These are phyloP conservation scores for Fusarium sublunatum DNA, from an alignment of 2,329 filamentous ascomycete genomes.

Conservation along the genomic window DNA sequence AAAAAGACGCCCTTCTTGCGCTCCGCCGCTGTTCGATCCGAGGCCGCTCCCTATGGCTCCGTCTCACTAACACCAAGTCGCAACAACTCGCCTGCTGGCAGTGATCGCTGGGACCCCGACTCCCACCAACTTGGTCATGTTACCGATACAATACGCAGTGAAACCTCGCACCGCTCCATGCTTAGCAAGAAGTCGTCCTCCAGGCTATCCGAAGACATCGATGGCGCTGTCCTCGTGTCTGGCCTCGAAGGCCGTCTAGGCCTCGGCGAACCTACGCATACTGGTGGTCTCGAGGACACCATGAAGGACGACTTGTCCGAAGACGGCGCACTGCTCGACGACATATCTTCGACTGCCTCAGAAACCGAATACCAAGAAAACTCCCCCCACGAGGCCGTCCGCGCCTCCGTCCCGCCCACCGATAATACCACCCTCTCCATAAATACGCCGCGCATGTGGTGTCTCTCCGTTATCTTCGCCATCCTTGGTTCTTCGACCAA, in stretches of 20 bases:
- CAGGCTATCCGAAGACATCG: conserved; percentile 62
- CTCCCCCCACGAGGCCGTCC: conserved; percentile 81
- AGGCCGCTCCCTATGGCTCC: conserved; percentile 54
- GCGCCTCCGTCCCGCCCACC: conserved; percentile 80
- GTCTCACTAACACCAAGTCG: conserved; percentile 52
- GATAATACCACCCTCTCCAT: conserved; percentile 84
- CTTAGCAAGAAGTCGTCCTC: conserved; percentile 49
- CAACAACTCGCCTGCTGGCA: conserved; percentile 52
- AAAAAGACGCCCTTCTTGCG: conserved; percentile 53
- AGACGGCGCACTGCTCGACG: conserved; percentile 52
- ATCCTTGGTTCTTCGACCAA: conserved; percentile 86
- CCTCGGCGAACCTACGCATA: conserved; percentile 60
- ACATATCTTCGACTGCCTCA: conserved; percentile 55
- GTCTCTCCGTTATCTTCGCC: conserved; percentile 80
- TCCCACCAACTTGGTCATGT: conserved; percentile 51
- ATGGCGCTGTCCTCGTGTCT: conserved; percentile 62
- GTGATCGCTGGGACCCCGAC: conserved; percentile 48
- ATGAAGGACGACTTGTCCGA: conserved; percentile 55
- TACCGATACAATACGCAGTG: conserved; percentile 50
- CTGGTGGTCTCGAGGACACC: conserved; percentile 57
- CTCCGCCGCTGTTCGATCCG: conserved; percentile 45
- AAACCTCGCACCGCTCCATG: conserved; percentile 49
- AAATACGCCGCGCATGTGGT: conserved; percentile 90
- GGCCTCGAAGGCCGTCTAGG: conserved; percentile 66
- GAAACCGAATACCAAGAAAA: conserved; percentile 71